phyloP scores from a whole-genome alignment of 768 basidiomycete genomes.

The Mycena venus region DNA sequence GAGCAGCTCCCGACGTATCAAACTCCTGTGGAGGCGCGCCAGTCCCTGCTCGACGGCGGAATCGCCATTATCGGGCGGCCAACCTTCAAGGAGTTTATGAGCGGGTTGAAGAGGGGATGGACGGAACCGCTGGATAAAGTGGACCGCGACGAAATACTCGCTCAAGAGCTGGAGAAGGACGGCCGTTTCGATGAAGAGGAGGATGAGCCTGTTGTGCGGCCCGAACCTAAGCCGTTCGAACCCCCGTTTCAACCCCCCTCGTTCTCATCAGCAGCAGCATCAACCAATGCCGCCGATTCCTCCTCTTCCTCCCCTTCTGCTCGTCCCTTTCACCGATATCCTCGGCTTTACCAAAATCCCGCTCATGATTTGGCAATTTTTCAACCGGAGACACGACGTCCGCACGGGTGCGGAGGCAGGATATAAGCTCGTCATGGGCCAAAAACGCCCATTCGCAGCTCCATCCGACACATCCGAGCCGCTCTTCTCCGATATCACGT shows the following conservation, averaged over 20 bases:
- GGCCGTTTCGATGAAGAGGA: constrained; percentile 81
- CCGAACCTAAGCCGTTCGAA: not conserved
- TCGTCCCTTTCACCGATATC: constrained; percentile 80
- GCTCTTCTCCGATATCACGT: constrained; percentile 40
- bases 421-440: constrained; percentile 74
- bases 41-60: constrained; percentile 84
- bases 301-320: constrained; percentile 81
- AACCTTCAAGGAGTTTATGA: constrained; percentile 95
- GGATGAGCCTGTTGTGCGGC: constrained; percentile 25
- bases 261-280: not conserved
- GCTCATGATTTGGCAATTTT: constrained; percentile 92
- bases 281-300: constrained; percentile 46
- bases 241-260: not conserved
- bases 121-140: constrained; percentile 75
- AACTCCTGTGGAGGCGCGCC: constrained; percentile 63
- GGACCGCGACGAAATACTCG: constrained; percentile 80
- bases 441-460: constrained; percentile 71
- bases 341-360: constrained; percentile 90
- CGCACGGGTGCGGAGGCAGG: constrained; percentile 85
- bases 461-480: constrained; percentile 35
- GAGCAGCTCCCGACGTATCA: constrained; percentile 67
- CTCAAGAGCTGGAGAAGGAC: constrained; percentile 77
- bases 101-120: constrained; percentile 90
- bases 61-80: constrained; percentile 89
- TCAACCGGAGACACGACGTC: constrained; percentile 90